A percentile compares a stretch with the other conserved stretches of the same genome.
Evolutionary conservation across 225 moss, liverwort and hornwort genomes (phyloP).

Genomic region (Pseudoscleropodium purum): DNA sequence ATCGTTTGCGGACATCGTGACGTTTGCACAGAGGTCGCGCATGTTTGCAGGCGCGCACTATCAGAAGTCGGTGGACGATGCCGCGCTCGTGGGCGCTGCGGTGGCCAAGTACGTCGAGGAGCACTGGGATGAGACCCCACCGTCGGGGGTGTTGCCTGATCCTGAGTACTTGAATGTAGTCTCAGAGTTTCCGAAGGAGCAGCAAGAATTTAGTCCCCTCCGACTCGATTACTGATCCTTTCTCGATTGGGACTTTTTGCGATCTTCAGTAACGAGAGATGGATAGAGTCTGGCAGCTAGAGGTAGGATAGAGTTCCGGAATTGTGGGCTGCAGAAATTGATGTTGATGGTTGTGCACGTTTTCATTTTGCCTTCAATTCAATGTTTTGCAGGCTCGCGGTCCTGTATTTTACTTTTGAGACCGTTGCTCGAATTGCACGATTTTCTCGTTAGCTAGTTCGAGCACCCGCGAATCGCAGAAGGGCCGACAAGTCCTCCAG

Average conservation of each 20-base stretch:
- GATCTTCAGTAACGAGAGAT: not conserved
- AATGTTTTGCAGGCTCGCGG: not conserved
- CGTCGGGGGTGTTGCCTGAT: not conserved
- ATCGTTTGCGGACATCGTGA: not conserved
- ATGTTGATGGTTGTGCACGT: not conserved
- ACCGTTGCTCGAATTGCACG: not conserved
- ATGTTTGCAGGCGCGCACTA: not conserved
- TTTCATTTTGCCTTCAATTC: not conserved
- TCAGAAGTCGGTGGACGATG: not conserved
- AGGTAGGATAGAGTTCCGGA: not conserved
- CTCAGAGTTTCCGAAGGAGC: not conserved
- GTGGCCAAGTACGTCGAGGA: not conserved
- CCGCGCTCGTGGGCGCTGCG: not conserved
- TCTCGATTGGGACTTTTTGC: not conserved
- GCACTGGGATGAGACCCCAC: not conserved
- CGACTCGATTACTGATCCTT: not conserved
- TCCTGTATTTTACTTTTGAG: not conserved
- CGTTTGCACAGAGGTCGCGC: not conserved
- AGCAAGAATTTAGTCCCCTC: not conserved
- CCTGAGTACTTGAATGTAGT: not conserved
- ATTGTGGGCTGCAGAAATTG: too few relatives aligned
- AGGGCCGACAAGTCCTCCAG: not conserved
- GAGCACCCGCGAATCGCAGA: not conserved
- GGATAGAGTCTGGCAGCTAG: not conserved
- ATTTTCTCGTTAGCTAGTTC: not conserved